Conservation (phyloP, 2,329 filamentous ascomycete species). For the Diaporthe nobilis region DNA sequence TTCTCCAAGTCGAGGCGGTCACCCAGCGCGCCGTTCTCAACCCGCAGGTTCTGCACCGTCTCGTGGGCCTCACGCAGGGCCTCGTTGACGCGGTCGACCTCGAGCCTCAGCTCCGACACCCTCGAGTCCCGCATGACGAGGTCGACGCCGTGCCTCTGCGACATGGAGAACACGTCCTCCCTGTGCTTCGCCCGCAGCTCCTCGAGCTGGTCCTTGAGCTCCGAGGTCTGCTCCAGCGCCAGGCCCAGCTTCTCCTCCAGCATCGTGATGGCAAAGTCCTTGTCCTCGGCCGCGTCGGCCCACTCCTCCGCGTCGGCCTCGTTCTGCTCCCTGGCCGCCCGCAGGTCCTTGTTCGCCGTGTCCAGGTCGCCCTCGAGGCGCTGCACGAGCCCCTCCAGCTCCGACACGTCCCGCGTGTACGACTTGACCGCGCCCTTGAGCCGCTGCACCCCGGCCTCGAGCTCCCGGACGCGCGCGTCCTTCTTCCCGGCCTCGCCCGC, state of each 20-base stretch:
- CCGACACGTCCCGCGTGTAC: slow-evolving; percentile 67
- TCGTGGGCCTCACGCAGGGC: slow-evolving; percentile 63
- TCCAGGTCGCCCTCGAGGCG: slow-evolving; percentile 60
- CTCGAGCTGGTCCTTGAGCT: slow-evolving; percentile 56
- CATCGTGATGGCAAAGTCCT: slow-evolving; percentile 54
- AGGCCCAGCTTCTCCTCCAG: slow-evolving; percentile 61
- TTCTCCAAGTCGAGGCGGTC: slow-evolving; percentile 55
- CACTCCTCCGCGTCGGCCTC: slow-evolving; percentile 53
- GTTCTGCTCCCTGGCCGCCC: slow-evolving; percentile 44
- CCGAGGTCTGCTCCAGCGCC: slow-evolving; percentile 55
- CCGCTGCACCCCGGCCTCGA: slow-evolving; percentile 64
- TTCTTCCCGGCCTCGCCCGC: slow-evolving; percentile 48
- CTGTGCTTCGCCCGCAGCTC: slow-evolving; percentile 49
- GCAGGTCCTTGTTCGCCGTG: slow-evolving; percentile 47
- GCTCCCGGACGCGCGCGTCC: slow-evolving; percentile 58
- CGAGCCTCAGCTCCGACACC: slow-evolving; percentile 62
- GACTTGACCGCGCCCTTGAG: slow-evolving; percentile 66
- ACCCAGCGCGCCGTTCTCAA: slow-evolving; percentile 60
- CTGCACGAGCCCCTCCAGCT: slow-evolving; percentile 67
- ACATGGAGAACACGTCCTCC: slow-evolving; percentile 50
- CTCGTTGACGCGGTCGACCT: slow-evolving; percentile 63
- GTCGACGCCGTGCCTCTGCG: slow-evolving; percentile 59
- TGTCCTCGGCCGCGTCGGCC: slow-evolving; percentile 53
- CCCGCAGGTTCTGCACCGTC: slow-evolving; percentile 59
- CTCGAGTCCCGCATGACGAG: slow-evolving; percentile 66